phyloP scores from a whole-genome alignment of 495 filamentous ascomycete genomes.

The Hypoxylon subgilvum region DNA sequence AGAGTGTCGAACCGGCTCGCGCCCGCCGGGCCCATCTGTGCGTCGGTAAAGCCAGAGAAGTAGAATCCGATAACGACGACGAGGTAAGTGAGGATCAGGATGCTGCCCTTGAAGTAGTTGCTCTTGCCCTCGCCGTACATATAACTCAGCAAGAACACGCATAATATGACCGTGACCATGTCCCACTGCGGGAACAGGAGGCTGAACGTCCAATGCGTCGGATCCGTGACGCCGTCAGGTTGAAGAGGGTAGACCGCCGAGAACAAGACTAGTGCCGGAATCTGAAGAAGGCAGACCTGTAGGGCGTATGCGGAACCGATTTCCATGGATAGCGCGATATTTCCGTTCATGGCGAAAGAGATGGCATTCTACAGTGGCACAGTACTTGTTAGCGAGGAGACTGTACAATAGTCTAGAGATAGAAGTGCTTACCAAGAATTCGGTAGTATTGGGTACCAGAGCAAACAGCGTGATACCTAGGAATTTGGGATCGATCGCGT shows the following conservation, averaged over 20 bases:
- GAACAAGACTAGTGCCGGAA: conserved; percentile 91
- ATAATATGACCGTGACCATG: conserved; percentile 96
- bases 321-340: conserved; percentile 98
- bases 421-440: conserved; percentile 77
- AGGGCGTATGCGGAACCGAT: conserved; percentile 97
- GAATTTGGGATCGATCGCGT: conserved; percentile 96
- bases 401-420: background rate
- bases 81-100: conserved; percentile 89
- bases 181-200: conserved; percentile 99
- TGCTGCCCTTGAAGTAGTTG: conserved; percentile 91
- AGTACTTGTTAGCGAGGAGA: conserved; percentile 43
- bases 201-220: conserved; percentile 81
- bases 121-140: conserved; percentile 99
- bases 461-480: conserved; percentile 97
- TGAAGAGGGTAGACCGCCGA: conserved; percentile 63
- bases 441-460: conserved; percentile 95
- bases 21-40: conserved; percentile 55
- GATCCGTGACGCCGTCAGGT: conserved; percentile 51
- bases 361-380: conserved; percentile 79
- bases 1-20: conserved; percentile 74
- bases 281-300: conserved; percentile 96
- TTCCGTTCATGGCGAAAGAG: conserved; percentile 99
- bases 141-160: conserved; percentile 95
- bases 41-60: conserved; percentile 75
- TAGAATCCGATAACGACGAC: conserved; percentile 94